Evolutionary conservation across 2,329 filamentous ascomycete species (phyloP).

Genomic region (Trichoderma pleuroti): DNA sequence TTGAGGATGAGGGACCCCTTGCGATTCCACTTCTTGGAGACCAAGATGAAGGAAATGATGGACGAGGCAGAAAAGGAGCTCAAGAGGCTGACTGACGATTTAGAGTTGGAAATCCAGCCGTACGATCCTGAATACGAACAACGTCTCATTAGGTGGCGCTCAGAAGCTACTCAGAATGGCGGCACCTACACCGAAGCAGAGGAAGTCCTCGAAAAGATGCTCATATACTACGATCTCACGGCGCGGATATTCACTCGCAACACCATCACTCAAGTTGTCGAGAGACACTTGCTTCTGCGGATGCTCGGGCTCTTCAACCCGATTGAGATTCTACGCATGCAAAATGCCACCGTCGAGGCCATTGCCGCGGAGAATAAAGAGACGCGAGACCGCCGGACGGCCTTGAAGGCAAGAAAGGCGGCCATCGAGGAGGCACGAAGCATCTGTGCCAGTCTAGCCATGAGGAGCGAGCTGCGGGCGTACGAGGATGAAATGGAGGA

Average conservation of each 20-base stretch:
- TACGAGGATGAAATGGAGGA: constrained; percentile 36
- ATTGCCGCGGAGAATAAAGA: constrained; percentile 54
- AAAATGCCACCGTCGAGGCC: constrained; percentile 42
- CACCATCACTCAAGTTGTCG: constrained; percentile 50
- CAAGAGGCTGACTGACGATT: constrained; percentile 44
- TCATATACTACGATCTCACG: constrained; percentile 53
- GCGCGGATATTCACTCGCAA: constrained; percentile 52
- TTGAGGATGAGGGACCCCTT: constrained; percentile 50
- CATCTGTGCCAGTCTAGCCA: constrained; percentile 48
- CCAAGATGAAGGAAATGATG: constrained; percentile 46
- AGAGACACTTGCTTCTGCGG: constrained; percentile 49
- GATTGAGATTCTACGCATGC: constrained; percentile 49
- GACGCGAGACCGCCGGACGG: constrained; percentile 46
- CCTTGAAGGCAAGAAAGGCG: constrained; percentile 46
- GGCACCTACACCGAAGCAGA: constrained; percentile 49
- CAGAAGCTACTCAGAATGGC: constrained; percentile 40
- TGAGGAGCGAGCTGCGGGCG: constrained; percentile 48
- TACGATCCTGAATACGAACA: constrained; percentile 54
- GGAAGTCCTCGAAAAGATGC: constrained; percentile 54
- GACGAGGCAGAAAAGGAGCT: constrained; percentile 47
- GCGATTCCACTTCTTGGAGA: constrained; percentile 47
- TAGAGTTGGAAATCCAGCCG: constrained; percentile 51
- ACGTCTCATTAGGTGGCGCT: constrained; percentile 46
- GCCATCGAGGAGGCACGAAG: constrained; percentile 50
- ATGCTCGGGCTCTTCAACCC: constrained; percentile 52